Base-by-base conservation (phyloP, 352 stramenopile species). In the Globisporangium emineosum region DNA sequence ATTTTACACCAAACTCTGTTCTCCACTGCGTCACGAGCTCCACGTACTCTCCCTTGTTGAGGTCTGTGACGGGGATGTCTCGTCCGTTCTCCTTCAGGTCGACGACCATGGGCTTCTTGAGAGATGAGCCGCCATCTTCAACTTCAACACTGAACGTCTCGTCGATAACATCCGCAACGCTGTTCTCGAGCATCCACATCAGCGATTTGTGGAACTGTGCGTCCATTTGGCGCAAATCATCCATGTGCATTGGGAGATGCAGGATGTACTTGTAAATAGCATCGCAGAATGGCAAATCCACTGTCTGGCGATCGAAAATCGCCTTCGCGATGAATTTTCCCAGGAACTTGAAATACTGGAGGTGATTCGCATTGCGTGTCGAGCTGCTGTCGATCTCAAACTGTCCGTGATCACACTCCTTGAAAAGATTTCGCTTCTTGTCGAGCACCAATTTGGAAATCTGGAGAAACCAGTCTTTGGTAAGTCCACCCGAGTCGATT, bases 381-480 rank as follows among this genome's bases (percentile, higher is more conserved):
- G 78, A 77, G 0, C 43, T 65, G 7, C 76, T 64, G 61, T 89
- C 67, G 12, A 93, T 73, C 47, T 87, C 79, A 53, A 79, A 81
- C 4, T 79, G 62, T 0, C 72, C 73, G 27, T 76, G 70, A 29
- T 93, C 81, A 55, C 80, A 90, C 10, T 51, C 12, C 60, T 77
- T 80, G 62, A 92, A 91, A 9, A 93, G 63, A 15, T 60, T 50
- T 1, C 69, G 76, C 21, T 60, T 57, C 33, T 77, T 79, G 23
- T 72, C 61, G 1, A 70, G 70, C 19, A 73, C 66, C 0, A 78
- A 65, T 32, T 87, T 79, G 15, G 83, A 92, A 21, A 95, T 69
- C 60, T 88, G 79, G 0, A 97, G 67, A 64, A 89, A 97, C 89
- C 89, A 97, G 69, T 97, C 89, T 59, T 96, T 96, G 4, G 89